Evolutionary conservation across 2,329 filamentous ascomycete species (phyloP), one percentile per base, ranked within the genome.

Genomic region (Penicillium psychrosexuale): DNA sequence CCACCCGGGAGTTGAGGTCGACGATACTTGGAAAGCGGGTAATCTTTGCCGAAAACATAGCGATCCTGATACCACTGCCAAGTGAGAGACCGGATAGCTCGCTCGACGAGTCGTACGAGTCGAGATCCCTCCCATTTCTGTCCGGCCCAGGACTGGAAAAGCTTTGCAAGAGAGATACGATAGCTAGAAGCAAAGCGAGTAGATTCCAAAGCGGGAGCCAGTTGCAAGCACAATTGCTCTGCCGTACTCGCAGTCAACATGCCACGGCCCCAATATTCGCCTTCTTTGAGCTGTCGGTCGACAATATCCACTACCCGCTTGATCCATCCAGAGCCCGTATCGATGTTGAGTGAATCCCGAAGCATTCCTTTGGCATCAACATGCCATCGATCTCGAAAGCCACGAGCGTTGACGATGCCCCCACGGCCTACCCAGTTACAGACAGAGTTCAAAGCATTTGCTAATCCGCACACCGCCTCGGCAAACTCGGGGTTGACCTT

Each of bases 381-480:
- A 71, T 99, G 94, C 90, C 94, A 97, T 38, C 91, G 85, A 71
- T 99, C 94, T 59, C 87, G 85, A 62, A 81, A 84, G 8, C 89
- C 90, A 48, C 79, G 80, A 50, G 86, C 82, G n/a, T 90, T 82
- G 27, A 90, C 80, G 43, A 96, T 87, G 1, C 94, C 94, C 57
- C 94, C 94, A 60, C 94, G 85, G 30, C 91, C 91, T 66, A 84
- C 83, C 94, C 94, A 99, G 67, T 93, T 89, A 70, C 94, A 99
- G 6, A 99, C 92, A 7, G 94, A 97, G 69, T 97, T 97, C 48
- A 99, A 78, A 1, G 94, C 93, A 55, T 96, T 97, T 1, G 91
- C 92, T 49, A 99, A 81, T 8, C 94, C 94, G 72, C 94, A 99
- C 0, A 99, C 93, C 7, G 94, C 94, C 75, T 99, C 94, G 1